Evolutionary conservation across 352 stramenopile species (phyloP), one percentile per base, ranked within the genome.

Genomic region (Aphanomyces stellatus): DNA sequence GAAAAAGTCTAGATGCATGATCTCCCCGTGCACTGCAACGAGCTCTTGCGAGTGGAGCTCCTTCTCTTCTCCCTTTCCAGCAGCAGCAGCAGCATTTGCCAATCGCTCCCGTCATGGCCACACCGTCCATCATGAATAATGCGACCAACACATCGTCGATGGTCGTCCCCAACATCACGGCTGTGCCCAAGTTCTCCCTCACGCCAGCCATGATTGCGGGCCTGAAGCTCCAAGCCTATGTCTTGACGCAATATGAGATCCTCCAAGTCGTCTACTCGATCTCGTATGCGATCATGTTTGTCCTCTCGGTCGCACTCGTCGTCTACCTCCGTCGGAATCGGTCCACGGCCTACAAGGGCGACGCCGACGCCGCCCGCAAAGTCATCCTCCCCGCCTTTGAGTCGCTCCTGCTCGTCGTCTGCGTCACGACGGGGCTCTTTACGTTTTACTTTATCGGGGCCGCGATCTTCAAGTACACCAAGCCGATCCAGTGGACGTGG

Each of bases 351-450:
- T 62, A 85, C 27, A 72, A 69, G 30, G 79, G 82, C 11, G 72
- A 90, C 49, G 57, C 70, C 0, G 71, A 67, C 0, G 80, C 80
- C 11, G 72, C 79, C 3, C 71, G 80, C 31, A 89, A 89, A 67
- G 63, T 88, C 33, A 73, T 88, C 27, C 51, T 88, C n/a, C 82
- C 82, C 7, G 77, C 80, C 5, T 90, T 88, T 64, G 82, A 87
- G 69, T 80, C 51, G 51, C 51, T 59, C 25, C 25, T 59, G 2
- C 34, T n/a, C 22, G 51, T 31, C 5, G 27, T 59, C 3, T 34
- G n/a, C 4, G 51, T 17, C 51, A 59, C 31, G 11, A 35, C 51
- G 2, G 51, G 51, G 15, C 17, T 40, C 27, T 59, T 35, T 25
- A 34, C 19, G 0, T 5, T 59, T 17, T 59, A 59, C 51, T 59